Base-by-base conservation (phyloP, 2,329 filamentous ascomycete species). In the Zymoseptoria ardabiliae region DNA sequence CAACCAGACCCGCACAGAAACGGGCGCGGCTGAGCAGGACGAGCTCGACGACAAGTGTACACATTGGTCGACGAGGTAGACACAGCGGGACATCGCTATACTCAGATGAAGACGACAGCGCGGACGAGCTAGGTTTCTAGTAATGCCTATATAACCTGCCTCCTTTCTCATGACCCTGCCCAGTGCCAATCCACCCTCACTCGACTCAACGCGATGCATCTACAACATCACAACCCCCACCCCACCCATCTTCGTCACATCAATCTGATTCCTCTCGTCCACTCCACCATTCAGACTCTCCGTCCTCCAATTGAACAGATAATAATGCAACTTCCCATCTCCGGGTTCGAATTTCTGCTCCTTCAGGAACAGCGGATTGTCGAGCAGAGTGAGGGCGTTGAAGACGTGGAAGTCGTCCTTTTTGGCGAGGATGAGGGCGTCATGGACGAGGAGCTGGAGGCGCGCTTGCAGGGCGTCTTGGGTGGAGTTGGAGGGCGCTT, bases 241-340 rank as follows among this genome's bases (percentile, higher is more conserved):
- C 1, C 94, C 93, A 68, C 92, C 94, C 71, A 91, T 84, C 63
- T 84, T 82, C 59, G 86, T 85, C 66, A 87, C 84, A 71, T 96
- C 92, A 48, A 93, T 80, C 68, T 85, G 78, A 72, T 95, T 96
- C 70, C 82, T 85, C 69, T 58, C 82, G 73, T 97, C 86, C 50
- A 97, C 86, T 21, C 94, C 94, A 54, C 94, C 92, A 0, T 85
- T 79, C 69, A 99, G 88, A n/a, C 87, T 85, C 61, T 89, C 86
- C 11, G 91, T 90, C 59, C 91, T 86, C 79, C 97, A 99, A 77
- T 99, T 99, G 82, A 95, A 99, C 30, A 99, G 80, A 75, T 99
- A 99, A 77, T 92, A 99, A 75, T 99, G 91, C 68, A 99, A 80
- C 74, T 94, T 91, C 53, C 94, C 94, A 73, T 99, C 94, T 30